phyloP scores from a whole-genome alignment of 2,329 filamentous ascomycete species.

The Domatiomyces globalis region DNA sequence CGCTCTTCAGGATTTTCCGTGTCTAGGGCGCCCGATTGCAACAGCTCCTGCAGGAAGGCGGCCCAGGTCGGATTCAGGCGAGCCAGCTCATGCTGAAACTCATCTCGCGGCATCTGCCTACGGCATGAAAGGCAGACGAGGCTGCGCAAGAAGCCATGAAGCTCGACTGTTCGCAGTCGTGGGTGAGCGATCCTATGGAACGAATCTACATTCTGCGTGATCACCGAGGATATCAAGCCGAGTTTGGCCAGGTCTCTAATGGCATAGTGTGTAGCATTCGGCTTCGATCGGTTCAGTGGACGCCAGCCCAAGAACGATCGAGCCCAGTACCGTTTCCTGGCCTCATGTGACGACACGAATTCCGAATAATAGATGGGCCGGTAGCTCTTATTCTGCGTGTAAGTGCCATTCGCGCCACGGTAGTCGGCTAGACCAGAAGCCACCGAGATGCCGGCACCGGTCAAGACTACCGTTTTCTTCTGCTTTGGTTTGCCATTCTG shows the following conservation, averaged over 20 bases:
- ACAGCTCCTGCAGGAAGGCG: slow-evolving; percentile 55
- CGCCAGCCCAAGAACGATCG: slow-evolving; percentile 89
- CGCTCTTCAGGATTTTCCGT: slow-evolving; percentile 63
- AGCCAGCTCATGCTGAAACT: slow-evolving; percentile 64
- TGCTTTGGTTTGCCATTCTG: slow-evolving; percentile 32
- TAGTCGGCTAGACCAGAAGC: slow-evolving; percentile 90
- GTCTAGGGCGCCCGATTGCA: slow-evolving; percentile 59
- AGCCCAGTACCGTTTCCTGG: slow-evolving; percentile 89
- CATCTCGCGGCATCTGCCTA: slow-evolving; percentile 52
- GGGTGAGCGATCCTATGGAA: slow-evolving; percentile 75
- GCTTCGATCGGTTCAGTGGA: slow-evolving; percentile 59
- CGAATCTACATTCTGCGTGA: slow-evolving; percentile 96
- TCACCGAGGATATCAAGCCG: slow-evolving; percentile 59
- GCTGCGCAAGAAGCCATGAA: slow-evolving; percentile 79
- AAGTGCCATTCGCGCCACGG: slow-evolving; percentile 76
- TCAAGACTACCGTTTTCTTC: slow-evolving; percentile 45
- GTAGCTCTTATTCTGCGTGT: slow-evolving; percentile 79
- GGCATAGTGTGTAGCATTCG: slow-evolving; percentile 68
- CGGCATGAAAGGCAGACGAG: slow-evolving; percentile 69
- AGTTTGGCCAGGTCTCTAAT: slow-evolving; percentile 56
- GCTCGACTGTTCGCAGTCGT: slow-evolving; percentile 57
- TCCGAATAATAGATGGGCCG: slow-evolving; percentile 88
- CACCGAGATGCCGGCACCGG: slow-evolving; percentile 85
- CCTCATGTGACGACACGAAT: slow-evolving; percentile 67
- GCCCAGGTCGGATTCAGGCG: slow-evolving; percentile 77